Base-by-base conservation (phyloP, 495 filamentous ascomycete genomes). In the Aspergillus mulundensis region DNA sequence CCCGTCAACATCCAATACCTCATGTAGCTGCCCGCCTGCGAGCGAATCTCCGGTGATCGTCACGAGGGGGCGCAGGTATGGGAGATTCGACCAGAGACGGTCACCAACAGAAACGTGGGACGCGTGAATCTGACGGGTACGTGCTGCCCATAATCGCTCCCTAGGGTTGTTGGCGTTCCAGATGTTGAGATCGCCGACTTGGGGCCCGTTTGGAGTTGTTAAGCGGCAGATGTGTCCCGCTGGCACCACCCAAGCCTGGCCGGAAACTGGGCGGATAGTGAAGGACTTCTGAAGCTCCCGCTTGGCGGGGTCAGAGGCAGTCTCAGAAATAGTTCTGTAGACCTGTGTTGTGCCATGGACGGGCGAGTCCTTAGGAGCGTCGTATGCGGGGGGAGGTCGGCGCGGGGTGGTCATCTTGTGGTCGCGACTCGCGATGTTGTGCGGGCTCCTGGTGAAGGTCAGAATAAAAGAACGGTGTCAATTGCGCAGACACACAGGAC, bases 151-250 rank as follows among this genome's bases (percentile, higher is more conserved):
- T 69, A 94, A 86, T 24, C 80, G 79, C 66, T 92, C 88, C 12
- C 86, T 80, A 0, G 88, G 88, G 62, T 92, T 90, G 53, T 86
- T 75, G 32, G 76, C 76, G 45, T 86, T 87, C 85, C 85, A 94
- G 61, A 92, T 81, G 64, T 94, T 94, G 21, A 94, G 75, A 61
- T 94, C 89, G 28, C 88, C 89, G 0, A 90, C 87, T 64, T 91
- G 88, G 0, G 89, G 84, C 0, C 89, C 89, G 42, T 86, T 72
- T 1, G 87, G 87, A 0, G 88, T 91, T 18, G 84, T 86, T 50
- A 93, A 76, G 4, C 84, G 82, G 51, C 88, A 81, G 56, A 93
- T 76, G 43, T 81, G 78, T 14, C 84, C 86, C 10, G 80, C 70
- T 18, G 77, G 76, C 0, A 84, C 84, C 18, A 79, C 72, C 83